Evolutionary conservation across 2,329 filamentous ascomycete genomes (phyloP), one percentile per base, ranked within the genome.

Genomic region (Ophiosphaerella korrae): DNA sequence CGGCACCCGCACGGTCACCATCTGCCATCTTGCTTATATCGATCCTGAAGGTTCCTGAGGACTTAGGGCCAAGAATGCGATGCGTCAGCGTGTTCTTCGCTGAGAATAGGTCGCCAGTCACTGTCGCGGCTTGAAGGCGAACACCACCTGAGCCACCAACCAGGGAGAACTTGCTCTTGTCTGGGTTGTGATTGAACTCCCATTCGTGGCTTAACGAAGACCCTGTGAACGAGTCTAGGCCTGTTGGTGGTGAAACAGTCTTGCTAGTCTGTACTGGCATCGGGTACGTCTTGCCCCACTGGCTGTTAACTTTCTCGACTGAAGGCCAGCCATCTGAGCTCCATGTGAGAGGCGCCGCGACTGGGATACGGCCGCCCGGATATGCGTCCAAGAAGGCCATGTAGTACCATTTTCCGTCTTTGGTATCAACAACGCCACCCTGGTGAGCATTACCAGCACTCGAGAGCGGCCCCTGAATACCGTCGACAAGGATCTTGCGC

Each of bases 171-270:
- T 76, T 78, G 8, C 65, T 70, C 1, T 67, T 74, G 48, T 85
- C 81, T 0, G 83, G 83, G 63, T 85, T 85, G 57, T 85, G 83
- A 60, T 86, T 86, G 82, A 83, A 86, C 63, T 86, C 83, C 80
- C 81, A 86, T 2, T 77, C 70, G 0, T 75, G 73, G 6, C 72
- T 64, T 1, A 85, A 71, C 0, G 67, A 55, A 0, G 68, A 60
- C 0, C 77, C 79, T 0, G 54, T 42, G 54, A 85, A 85, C 0
- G 51, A 64, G 51, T 85, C 81, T 0, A 73, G 76, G 13, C 80
- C 75, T 0, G 71, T 68, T 32, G 68, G 64, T 3, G 58, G 45
- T 2, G 67, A 62, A 1, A 75, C 65, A 1, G 58, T 68, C 42
- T 71, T 71, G 32, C 35, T 59, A 2, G 64, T 73, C 2, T 66